A percentile compares a stretch with the other conserved stretches of the same genome.
Evolutionary conservation across 2,329 filamentous ascomycete species (phyloP).

Genomic region (Cladosporium colombiae): DNA sequence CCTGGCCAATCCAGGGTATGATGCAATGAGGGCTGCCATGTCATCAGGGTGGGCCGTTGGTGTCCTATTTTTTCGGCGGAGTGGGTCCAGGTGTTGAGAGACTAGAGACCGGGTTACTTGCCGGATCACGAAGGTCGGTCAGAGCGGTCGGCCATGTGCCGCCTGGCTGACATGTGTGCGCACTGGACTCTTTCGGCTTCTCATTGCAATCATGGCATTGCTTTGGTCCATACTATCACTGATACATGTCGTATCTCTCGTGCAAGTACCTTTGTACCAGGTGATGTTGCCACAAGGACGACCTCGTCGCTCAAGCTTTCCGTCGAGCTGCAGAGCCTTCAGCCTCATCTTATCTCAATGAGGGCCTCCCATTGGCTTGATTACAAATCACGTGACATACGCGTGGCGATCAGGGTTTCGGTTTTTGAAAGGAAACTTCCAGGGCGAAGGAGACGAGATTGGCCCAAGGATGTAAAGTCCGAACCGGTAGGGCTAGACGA

Average conservation of each 20-base stretch:
- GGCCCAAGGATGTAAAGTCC: slow-evolving; percentile 1
- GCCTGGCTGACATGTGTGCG: neutral
- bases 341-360: slow-evolving; percentile 7
- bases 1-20: slow-evolving; percentile 1
- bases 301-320: slow-evolving; percentile 6
- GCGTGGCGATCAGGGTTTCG: slow-evolving; percentile 1
- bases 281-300: neutral
- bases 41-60: slow-evolving; percentile 13
- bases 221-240: neutral
- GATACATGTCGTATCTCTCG: neutral
- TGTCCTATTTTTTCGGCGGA: slow-evolving; percentile 9
- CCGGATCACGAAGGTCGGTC: slow-evolving; percentile 9
- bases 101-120: slow-evolving; percentile 5
- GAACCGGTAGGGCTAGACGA: slow-evolving; percentile 8
- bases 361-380: neutral
- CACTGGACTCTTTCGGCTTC: neutral
- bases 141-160: neutral
- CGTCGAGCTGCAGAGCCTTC: slow-evolving; percentile 7
- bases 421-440: slow-evolving; percentile 1
- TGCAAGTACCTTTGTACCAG: neutral
- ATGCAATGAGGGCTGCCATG: slow-evolving; percentile 7
- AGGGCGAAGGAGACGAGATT: slow-evolving; percentile 8
- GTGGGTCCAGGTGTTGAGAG: slow-evolving; percentile 14
- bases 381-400: neutral
- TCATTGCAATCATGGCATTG: neutral